These are phyloP conservation scores for Heritiera fomes DNA, from an alignment of 345 rosid genomes.

Conservation along the genomic window DNA sequence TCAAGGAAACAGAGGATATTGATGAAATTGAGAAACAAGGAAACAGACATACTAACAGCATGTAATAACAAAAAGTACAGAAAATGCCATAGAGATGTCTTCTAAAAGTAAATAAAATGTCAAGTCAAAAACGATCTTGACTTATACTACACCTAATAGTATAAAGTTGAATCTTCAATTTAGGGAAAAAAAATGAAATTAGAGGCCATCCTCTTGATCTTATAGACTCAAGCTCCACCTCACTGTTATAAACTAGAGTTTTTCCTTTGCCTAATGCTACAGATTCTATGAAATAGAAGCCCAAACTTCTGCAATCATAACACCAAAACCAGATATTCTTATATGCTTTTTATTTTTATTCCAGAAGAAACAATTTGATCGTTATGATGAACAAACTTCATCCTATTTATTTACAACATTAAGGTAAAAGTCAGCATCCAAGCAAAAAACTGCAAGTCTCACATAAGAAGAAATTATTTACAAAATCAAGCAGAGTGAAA, in stretches of 20 bases:
- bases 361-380: not conserved
- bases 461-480: not conserved
- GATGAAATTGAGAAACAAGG: not conserved
- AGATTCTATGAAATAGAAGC: not conserved
- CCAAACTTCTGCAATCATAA: not conserved
- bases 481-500: not conserved
- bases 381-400: not conserved
- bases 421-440: not conserved
- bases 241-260: not conserved
- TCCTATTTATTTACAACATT: not conserved
- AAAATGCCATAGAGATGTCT: slow-evolving; percentile 5
- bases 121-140: slow-evolving; percentile 2
- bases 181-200: not conserved
- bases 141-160: not conserved
- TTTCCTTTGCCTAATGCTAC: not conserved
- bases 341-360: not conserved
- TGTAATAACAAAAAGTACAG: not conserved
- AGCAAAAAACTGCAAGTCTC: not conserved
- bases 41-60: not conserved
- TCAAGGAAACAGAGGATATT: slow-evolving; percentile 46
- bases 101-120: not conserved
- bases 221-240: not conserved
- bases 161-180: not conserved
- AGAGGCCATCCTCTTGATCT: not conserved
- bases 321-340: not conserved